These are phyloP conservation scores for Effrenium voratum DNA, from an alignment of 73 alveolate genomes.

Conservation along the genomic window DNA sequence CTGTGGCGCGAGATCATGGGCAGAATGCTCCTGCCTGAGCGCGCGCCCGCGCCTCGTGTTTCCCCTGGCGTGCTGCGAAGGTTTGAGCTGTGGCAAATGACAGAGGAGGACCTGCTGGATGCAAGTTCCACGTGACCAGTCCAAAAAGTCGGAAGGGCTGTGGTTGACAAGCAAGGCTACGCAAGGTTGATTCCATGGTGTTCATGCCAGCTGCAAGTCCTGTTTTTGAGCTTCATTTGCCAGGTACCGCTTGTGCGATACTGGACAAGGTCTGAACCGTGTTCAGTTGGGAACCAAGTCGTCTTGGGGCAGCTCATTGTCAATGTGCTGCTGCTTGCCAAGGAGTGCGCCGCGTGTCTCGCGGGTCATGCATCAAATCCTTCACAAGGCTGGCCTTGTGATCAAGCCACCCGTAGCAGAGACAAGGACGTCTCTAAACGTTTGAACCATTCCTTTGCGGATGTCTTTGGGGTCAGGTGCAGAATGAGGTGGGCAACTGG, in stretches of 20 bases:
- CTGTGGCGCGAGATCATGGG: slow-evolving; percentile 93
- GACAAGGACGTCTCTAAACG: no score
- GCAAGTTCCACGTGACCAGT: slow-evolving; percentile 35
- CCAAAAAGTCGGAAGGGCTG: background rate
- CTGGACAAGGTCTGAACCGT: slow-evolving; percentile 86
- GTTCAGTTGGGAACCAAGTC: background rate
- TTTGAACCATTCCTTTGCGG: background rate
- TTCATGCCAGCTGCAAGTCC: background rate
- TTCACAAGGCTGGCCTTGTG: slow-evolving; percentile 30
- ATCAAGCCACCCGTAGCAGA: no score
- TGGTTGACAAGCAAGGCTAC: background rate
- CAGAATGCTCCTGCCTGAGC: slow-evolving; percentile 38
- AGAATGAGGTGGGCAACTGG: slow-evolving; percentile 91
- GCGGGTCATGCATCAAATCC: slow-evolving; percentile 51
- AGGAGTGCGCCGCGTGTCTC: slow-evolving; percentile 75
- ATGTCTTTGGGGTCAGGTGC: slow-evolving; percentile 9
- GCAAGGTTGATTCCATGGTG: background rate
- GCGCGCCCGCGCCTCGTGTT: background rate
- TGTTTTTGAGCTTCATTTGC: background rate
- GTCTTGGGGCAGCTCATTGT: background rate
- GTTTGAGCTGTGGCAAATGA: slow-evolving; percentile 84
- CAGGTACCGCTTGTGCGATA: slow-evolving; percentile 86
- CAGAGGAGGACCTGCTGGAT: slow-evolving; percentile 72
- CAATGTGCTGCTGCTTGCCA: no score
- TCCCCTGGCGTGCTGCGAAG: background rate